Evolutionary conservation across 2,329 filamentous ascomycete genomes (phyloP), one percentile per base, ranked within the genome.

Genomic region (Stemphylium vesicarium): DNA sequence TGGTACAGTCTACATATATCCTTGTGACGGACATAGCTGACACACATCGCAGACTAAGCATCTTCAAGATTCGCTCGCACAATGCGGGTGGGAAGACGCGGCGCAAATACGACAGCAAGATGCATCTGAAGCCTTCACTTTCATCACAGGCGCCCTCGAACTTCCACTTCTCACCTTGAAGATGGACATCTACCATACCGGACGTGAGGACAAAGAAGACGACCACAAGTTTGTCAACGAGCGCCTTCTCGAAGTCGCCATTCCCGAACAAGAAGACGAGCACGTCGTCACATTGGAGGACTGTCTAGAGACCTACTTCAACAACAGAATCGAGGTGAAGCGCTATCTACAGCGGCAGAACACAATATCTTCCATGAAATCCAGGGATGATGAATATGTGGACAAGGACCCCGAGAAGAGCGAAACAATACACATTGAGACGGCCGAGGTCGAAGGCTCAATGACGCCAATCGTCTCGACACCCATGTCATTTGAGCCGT

Each of bases 211-310:
- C 58, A 88, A 89, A 44, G 85, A 86, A 36, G 92, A 96, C 62
- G 95, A 99, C 68, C 94, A 98, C 79, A 96, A 96, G 72, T 91
- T 96, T 53, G 87, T 97, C 48, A 94, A 96, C 63, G 95, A 99
- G 77, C 84, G 95, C 48, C 78, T 97, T 18, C 81, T 99, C 6
- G 95, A 98, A 68, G 85, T 99, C 36, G 93, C 92, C 0, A 90
- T 99, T n/a, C 91, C 92, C 0, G 88, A 91, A 44, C 83, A 87
- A 5, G 69, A 77, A 10, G 85, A 90, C 40, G 88, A 87, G 20
- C 86, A 86, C 54, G 82, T 84, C 2, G 83, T 97, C 57, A 92
- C 88, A 24, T 79, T 99, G 16, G 95, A 98, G 75, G 90, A 96
- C 63, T 98, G 94, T 65, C 78, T 99, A 15, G 93, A 97, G 72